Evolutionary conservation across 768 basidiomycete species (phyloP), one percentile per base, ranked within the genome.

Genomic region (Postia placenta): DNA sequence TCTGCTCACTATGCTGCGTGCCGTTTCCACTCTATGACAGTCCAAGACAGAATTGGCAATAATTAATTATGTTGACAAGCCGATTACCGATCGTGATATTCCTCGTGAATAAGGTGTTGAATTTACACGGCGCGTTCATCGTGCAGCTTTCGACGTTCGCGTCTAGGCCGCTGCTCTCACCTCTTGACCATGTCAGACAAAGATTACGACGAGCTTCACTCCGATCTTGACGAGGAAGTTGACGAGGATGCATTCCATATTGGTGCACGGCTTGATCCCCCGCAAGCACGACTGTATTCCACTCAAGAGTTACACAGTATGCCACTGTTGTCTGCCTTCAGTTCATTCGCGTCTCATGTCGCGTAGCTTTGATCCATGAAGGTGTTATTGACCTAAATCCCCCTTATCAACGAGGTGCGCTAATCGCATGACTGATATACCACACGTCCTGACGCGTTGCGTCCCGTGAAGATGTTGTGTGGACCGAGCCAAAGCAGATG

Each of bases 351-450:
- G n/a, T n/a, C n/a, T n/a, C n/a, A n/a, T n/a, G n/a, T n/a, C 12
- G 19, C 42, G 37, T 47, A 87, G 85, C 64, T 7, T 69, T 78
- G 27, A 85, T 88, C 49, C 85, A 87, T 60, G 75, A 83, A 28
- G 84, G 85, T 4, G 66, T 64, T 0, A 84, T 90, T 46, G 83
- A 89, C 60, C 66, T 90, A 22, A 76, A 80, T 45, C 86, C 87
- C 0, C 67, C 77, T 17, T 88, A 87, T 60, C 86, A 88, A 60
- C 70, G 86, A 73, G 86, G 85, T 81, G 47, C 48, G 70, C 57
- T 35, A n/a, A 28, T 1, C 22, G 19, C 11, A 40, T 47, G 46
- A 36, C n/a, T 35, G 30, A 27, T 52, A 6, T 36, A 11, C 17
- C 27, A 7, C 11, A 22, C 20, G 9, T 37, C 26, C 28, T 45